Evolutionary conservation across 202 grass and related monocot species (phyloP), one percentile per base, ranked within the genome.

Genomic region (Setaria italica): DNA sequence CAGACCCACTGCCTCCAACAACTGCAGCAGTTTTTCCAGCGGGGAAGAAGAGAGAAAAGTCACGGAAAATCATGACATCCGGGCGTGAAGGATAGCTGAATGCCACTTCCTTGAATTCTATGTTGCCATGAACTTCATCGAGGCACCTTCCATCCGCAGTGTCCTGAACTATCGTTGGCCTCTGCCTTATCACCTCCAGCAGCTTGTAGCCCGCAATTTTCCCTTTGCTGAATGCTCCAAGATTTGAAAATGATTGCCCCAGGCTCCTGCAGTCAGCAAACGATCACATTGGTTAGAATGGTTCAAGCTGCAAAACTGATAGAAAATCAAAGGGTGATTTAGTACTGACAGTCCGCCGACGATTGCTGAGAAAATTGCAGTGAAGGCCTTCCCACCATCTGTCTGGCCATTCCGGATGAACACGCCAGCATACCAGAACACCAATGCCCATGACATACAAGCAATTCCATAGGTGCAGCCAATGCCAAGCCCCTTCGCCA

Each of bases 171-270:
- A 97, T 97, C 2, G 91, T 85, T 2, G 94, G 94, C 58, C 87
- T 94, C 88, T 97, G 94, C 35, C 91, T 82, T 85, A 97, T 97
- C 67, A 97, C 90, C 57, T 97, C 94, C 85, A 97, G 49, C 39
- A 97, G 72, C 88, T 97, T 97, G 89, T 91, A 97, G 30, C 94
- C 94, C 0, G 94, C 91, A 46, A 89, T 88, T 77, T 94, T 97
- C 57, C 95, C 95, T 84, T 97, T 97, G 87, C 95, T 97, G 82
- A 97, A 97, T n/a, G 95, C 95, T 37, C 92, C 95, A 11, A 97
- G 87, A 30, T 97, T 97, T 1, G 95, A 95, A 78, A 97, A 97
- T 9, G 95, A 89, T 37, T 97, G 95, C 9, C 95, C 95, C 29
- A 97, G 77, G 64, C 95, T 97, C 89, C 95, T 97, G 87, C 49